Percentiles rank a stretch among this genome's conserved stretches.
These are phyloP conservation scores for Mortierella hygrophila DNA, from an alignment of 192 early-diverging fungal genomes.

Conservation along the genomic window DNA sequence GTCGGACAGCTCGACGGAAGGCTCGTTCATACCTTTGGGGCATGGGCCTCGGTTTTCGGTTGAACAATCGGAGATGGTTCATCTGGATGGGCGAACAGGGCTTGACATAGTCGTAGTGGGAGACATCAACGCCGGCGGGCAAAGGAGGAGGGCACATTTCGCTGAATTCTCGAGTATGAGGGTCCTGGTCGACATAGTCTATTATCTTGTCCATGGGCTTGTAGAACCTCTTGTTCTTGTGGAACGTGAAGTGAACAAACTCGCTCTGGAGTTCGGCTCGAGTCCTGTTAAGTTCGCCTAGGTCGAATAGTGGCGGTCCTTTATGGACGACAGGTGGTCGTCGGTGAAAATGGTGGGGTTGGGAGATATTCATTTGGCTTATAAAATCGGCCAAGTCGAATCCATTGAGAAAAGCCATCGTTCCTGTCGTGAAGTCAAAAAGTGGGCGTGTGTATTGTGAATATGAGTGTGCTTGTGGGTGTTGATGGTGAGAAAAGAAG, in stretches of 20 bases:
- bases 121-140: not conserved
- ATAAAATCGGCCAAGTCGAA: not conserved
- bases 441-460: not conserved
- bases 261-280: constrained; percentile 11
- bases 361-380: not conserved
- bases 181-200: constrained; percentile 16
- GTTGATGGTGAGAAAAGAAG: not conserved
- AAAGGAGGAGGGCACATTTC: constrained; percentile 19
- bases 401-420: not conserved
- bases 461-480: not conserved
- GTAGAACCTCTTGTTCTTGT: constrained; percentile 7
- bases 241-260: constrained; percentile 28
- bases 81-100: constrained; percentile 31
- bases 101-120: constrained; percentile 19
- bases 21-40: constrained; percentile 10
- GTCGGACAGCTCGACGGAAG: constrained; percentile 19
- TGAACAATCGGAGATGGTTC: constrained; percentile 40
- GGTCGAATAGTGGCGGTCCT: constrained; percentile 9
- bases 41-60: constrained; percentile 16
- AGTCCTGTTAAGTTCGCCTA: not conserved
- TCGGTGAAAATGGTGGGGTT: not conserved
- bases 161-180: constrained; percentile 4
- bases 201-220: constrained; percentile 29
- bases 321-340: not conserved
- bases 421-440: not conserved